These are phyloP conservation scores for button mushroom (Agaricus bisporus) DNA, from an alignment of 768 basidiomycete species.

Conservation along the genomic window DNA sequence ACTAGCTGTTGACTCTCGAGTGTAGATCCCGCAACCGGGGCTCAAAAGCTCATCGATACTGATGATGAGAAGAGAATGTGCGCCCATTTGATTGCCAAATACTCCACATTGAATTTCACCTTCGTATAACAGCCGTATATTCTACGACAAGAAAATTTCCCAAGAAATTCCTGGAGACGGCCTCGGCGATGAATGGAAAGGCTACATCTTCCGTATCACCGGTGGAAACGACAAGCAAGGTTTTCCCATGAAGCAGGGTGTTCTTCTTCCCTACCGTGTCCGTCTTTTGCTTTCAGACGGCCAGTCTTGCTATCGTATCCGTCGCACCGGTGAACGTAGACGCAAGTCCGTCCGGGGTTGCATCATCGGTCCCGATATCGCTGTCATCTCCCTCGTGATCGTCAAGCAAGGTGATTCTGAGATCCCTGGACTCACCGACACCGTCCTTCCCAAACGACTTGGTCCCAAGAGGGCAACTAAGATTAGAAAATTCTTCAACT, in stretches of 20 bases:
- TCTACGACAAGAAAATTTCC: slow-evolving; percentile 95
- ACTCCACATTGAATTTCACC: not conserved
- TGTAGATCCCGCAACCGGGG: slow-evolving; percentile 91
- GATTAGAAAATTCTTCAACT: slow-evolving; percentile 97
- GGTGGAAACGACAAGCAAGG: slow-evolving; percentile 99
- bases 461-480: slow-evolving; percentile 97
- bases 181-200: slow-evolving; percentile 94
- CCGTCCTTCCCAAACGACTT: slow-evolving; percentile 87
- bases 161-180: slow-evolving; percentile 91
- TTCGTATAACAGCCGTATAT: slow-evolving; percentile 64
- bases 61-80: slow-evolving; percentile 88
- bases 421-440: slow-evolving; percentile 89
- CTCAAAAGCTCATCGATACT: slow-evolving; percentile 92
- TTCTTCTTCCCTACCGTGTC: slow-evolving; percentile 91
- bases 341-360: slow-evolving; percentile 98
- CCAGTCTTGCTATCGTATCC: slow-evolving; percentile 95
- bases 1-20: slow-evolving; percentile 11
- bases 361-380: slow-evolving; percentile 96
- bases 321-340: slow-evolving; percentile 93
- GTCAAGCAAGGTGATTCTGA: slow-evolving; percentile 94
- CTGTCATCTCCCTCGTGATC: slow-evolving; percentile 88
- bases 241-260: slow-evolving; percentile 99
- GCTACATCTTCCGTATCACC: slow-evolving; percentile 94
- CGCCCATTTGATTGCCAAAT: slow-evolving; percentile 19
- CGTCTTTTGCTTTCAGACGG: slow-evolving; percentile 90